Conservation (phyloP, 2,329 filamentous ascomycete genomes). For the Chaetomium sp. region DNA sequence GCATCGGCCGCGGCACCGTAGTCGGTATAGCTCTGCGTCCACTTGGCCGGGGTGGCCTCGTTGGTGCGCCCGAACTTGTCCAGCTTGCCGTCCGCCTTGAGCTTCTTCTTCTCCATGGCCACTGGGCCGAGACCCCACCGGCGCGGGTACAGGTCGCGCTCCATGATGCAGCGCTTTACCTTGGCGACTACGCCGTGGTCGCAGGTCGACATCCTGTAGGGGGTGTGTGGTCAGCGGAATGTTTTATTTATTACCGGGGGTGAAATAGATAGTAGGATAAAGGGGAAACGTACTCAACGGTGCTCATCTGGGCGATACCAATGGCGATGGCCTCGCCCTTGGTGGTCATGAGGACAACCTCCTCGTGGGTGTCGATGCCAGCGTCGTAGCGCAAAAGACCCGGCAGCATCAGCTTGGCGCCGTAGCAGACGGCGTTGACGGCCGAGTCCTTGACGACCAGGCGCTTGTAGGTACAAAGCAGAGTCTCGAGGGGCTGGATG, state of each 20-base stretch:
- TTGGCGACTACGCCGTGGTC: conserved; percentile 97
- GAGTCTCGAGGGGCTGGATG: conserved; percentile 86
- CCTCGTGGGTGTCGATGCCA: conserved; percentile 88
- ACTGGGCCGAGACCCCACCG: conserved; percentile 94
- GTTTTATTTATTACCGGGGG: not conserved
- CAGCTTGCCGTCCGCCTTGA: conserved; percentile 95
- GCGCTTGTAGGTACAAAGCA: conserved; percentile 90
- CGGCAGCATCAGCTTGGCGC: conserved; percentile 97
- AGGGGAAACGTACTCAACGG: conserved; percentile 56
- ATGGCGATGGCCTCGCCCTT: conserved; percentile 98
- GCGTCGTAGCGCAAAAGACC: conserved; percentile 89
- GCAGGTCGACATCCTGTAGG: conserved; percentile 67
- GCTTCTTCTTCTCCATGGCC: conserved; percentile 97
- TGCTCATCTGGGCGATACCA: conserved; percentile 95
- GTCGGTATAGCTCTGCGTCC: conserved; percentile 90
- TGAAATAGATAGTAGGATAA: not conserved
- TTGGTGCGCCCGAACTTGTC: conserved; percentile 95
- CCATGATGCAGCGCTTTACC: conserved; percentile 99
- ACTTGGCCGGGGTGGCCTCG: conserved; percentile 87
- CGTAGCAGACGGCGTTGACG: conserved; percentile 97
- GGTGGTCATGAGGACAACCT: conserved; percentile 96
- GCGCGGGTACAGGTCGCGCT: conserved; percentile 93
- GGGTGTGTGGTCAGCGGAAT: not conserved
- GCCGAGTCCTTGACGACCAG: conserved; percentile 96
- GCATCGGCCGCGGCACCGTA: conserved; percentile 56